Percentiles rank a stretch among this genome's conserved stretches.
These are phyloP conservation scores for Rhizopogon rudus DNA, from an alignment of 768 basidiomycete species.

Conservation along the genomic window DNA sequence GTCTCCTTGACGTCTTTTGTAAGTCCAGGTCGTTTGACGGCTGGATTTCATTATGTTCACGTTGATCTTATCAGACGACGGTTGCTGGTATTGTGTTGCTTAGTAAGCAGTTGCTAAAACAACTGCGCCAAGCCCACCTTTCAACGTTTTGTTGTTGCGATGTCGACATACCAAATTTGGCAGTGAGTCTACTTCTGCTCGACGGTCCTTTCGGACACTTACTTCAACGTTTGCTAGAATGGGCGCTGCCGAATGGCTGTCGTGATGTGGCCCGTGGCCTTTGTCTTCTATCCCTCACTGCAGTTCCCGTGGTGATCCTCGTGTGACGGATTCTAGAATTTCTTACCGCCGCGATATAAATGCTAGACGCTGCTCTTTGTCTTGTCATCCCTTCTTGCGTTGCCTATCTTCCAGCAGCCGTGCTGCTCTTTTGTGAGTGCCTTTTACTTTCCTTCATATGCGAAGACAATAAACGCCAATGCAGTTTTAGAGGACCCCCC, in stretches of 20 bases:
- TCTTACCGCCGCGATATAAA: neutral
- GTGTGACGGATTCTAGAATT: neutral
- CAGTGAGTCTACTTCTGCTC: neutral
- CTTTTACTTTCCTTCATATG: neutral
- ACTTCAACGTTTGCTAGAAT: neutral
- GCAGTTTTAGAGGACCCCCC: conserved; percentile 16
- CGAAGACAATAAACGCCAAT: neutral
- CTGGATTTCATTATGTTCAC: neutral
- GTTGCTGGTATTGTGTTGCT: conserved; percentile 11
- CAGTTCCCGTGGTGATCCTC: conserved; percentile 6
- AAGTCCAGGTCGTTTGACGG: neutral
- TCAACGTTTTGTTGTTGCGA: neutral
- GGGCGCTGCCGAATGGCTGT: conserved; percentile 2
- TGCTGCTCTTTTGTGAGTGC: conserved; percentile 34
- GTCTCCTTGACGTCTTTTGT: neutral
- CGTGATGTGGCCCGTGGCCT: neutral
- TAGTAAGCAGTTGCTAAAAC: conserved; percentile 11
- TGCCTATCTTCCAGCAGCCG: conserved; percentile 42
- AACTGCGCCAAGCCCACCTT: neutral
- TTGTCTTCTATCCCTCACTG: neutral
- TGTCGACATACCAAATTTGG: conserved; percentile 10
- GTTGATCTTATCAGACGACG: conserved; percentile 22
- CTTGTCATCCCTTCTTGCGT: conserved; percentile 10
- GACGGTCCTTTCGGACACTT: neutral
- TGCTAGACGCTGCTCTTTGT: conserved; percentile 11